Conservation (phyloP, 495 filamentous ascomycete species). For the Neurospora intermedia region DNA sequence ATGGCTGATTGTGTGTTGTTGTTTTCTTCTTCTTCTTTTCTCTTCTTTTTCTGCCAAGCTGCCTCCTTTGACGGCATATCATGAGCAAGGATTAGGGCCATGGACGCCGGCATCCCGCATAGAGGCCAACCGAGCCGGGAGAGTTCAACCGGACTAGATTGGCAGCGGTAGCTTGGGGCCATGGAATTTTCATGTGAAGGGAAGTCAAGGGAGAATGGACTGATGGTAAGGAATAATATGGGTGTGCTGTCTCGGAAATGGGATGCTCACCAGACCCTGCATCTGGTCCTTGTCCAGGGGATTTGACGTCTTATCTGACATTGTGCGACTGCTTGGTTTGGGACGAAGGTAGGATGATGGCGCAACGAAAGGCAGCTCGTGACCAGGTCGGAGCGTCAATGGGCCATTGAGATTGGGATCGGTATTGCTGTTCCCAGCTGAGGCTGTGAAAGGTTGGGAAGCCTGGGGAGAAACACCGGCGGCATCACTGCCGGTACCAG, state of each 20-base stretch:
- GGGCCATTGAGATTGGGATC: conserved; percentile 11
- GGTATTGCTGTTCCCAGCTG: conserved; percentile 16
- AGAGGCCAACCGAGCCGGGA: conserved; percentile 1
- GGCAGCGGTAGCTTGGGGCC: background rate
- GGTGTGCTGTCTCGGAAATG: conserved; percentile 16
- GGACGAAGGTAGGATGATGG: conserved; percentile 80
- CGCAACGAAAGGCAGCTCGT: conserved; percentile 55
- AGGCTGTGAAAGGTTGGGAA: conserved; percentile 10
- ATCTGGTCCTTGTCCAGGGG: conserved; percentile 83
- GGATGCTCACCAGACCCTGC: conserved; percentile 71
- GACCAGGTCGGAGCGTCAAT: conserved; percentile 28
- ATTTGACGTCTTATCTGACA: conserved; percentile 50
- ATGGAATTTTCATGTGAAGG: background rate
- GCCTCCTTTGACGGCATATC: background rate
- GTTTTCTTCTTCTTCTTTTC: too few species aligned
- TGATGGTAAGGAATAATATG: conserved; percentile 4
- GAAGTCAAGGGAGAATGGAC: conserved; percentile 2
- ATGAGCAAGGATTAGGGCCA: background rate
- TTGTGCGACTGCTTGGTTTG: conserved; percentile 39
- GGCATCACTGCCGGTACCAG: conserved; percentile 14
- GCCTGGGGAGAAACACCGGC: conserved; percentile 11
- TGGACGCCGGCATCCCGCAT: conserved; percentile 19
- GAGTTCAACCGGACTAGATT: background rate
- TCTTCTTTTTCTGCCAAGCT: background rate
- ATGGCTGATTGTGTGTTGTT: background rate